A percentile compares a stretch with the other conserved stretches of the same genome.
Conservation (phyloP, 2,329 filamentous ascomycete species). For the Alternaria alternata region DNA sequence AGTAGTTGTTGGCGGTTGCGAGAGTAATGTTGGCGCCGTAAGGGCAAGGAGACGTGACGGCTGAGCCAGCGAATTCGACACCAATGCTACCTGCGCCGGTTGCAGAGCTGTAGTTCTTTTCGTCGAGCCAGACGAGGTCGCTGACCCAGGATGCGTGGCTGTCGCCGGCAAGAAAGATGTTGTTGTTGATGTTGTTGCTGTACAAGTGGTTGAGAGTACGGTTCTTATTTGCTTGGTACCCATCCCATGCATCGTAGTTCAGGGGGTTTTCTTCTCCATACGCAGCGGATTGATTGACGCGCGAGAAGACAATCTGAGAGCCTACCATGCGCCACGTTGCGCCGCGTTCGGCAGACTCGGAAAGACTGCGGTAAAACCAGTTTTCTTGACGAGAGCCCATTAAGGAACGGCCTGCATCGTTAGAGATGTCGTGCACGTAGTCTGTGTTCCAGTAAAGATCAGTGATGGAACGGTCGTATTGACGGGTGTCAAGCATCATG, state of each 20-base stretch:
- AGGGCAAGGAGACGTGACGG: constrained; percentile 68
- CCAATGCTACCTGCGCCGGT: constrained; percentile 55
- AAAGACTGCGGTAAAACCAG: constrained; percentile 65
- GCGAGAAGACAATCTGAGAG: constrained; percentile 74
- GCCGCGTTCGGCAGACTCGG: constrained; percentile 67
- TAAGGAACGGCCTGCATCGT: constrained; percentile 72
- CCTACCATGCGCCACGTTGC: constrained; percentile 76
- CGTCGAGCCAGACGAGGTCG: constrained; percentile 57
- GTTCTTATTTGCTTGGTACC: constrained; percentile 75
- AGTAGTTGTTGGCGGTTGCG: constrained; percentile 57
- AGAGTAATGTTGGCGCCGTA: constrained; percentile 68
- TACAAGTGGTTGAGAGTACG: constrained; percentile 73
- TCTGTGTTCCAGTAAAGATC: constrained; percentile 65
- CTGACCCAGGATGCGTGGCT: constrained; percentile 69
- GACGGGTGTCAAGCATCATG: constrained; percentile 55
- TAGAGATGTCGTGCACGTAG: constrained; percentile 68
- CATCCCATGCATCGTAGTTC: constrained; percentile 69
- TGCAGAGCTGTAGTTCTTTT: constrained; percentile 49
- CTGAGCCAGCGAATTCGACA: constrained; percentile 68
- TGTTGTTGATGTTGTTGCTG: constrained; percentile 74
- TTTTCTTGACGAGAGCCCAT: constrained; percentile 78
- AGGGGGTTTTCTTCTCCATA: constrained; percentile 56
- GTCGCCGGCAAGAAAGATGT: constrained; percentile 76
- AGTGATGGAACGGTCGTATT: constrained; percentile 56
- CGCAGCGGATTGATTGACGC: constrained; percentile 59